Percentiles rank a stretch among this genome's conserved stretches.
Conservation (phyloP, 73 alveolate species). For the Tetrahymena borealis region DNA sequence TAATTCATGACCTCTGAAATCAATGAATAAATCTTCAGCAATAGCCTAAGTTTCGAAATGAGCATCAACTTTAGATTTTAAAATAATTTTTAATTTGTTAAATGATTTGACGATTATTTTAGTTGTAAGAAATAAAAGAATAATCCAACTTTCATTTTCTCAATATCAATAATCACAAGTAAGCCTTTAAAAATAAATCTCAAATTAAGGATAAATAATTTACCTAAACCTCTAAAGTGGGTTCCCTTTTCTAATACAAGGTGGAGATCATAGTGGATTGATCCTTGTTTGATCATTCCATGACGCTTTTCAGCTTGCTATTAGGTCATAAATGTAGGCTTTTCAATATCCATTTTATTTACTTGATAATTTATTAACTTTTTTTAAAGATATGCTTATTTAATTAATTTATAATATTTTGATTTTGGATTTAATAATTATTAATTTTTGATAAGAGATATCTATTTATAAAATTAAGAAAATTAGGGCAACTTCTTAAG, state of each 20-base stretch:
- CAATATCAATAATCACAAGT: too few species aligned
- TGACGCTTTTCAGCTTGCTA: background rate
- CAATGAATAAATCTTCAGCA: background rate
- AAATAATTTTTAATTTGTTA: background rate
- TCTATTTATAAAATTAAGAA: too few species aligned
- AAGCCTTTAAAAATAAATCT: too few species aligned
- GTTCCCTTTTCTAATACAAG: background rate
- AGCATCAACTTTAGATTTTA: background rate
- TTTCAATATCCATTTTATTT: background rate
- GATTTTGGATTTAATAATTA: too few species aligned
- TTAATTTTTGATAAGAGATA: too few species aligned
- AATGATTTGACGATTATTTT: too few species aligned
- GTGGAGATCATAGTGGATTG: slow-evolving; percentile 1
- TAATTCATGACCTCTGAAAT: background rate
- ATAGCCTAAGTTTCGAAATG: background rate
- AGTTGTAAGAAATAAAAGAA: too few species aligned
- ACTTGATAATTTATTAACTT: background rate
- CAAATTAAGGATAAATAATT: background rate
- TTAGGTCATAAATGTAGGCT: background rate
- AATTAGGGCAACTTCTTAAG: too few species aligned
- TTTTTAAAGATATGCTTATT: too few species aligned
- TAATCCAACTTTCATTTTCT: too few species aligned
- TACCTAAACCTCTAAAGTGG: background rate
- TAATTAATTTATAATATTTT: too few species aligned
- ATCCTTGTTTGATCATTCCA: background rate